phyloP scores from a whole-genome alignment of 345 rosid genomes.

The Salix suchowensis region DNA sequence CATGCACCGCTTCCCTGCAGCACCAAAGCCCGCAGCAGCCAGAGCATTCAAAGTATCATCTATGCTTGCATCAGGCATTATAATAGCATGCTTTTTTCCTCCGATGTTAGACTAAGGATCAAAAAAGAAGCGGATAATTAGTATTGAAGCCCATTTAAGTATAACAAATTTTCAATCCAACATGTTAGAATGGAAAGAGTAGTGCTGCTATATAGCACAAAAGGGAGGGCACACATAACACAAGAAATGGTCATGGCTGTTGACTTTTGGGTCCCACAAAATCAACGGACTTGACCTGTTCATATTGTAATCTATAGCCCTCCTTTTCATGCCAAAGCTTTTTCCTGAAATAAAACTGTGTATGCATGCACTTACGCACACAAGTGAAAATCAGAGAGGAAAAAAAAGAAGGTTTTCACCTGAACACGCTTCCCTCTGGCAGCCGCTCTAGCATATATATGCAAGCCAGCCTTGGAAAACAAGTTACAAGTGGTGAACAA shows the following conservation, averaged over 20 bases:
- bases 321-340: background rate
- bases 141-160: background rate
- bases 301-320: background rate
- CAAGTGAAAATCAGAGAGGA: background rate
- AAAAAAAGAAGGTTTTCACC: conserved; percentile 33
- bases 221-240: background rate
- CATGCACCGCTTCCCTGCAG: conserved; percentile 98
- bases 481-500: background rate
- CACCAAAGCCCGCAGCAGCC: conserved; percentile 96
- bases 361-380: background rate
- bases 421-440: conserved; percentile 96
- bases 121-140: background rate
- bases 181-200: background rate
- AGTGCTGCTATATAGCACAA: background rate
- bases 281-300: background rate
- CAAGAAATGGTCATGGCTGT: background rate
- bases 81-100: conserved; percentile 89
- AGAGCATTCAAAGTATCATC: conserved; percentile 83
- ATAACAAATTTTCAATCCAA: too few species aligned
- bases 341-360: background rate
- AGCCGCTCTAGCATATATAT: conserved; percentile 82
- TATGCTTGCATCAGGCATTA: conserved; percentile 73
- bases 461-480: conserved; percentile 83
- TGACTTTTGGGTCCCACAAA: background rate
- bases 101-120: conserved; percentile 75